phyloP scores from a whole-genome alignment of 352 stramenopile genomes.

The Phytopythium mirpurense region DNA sequence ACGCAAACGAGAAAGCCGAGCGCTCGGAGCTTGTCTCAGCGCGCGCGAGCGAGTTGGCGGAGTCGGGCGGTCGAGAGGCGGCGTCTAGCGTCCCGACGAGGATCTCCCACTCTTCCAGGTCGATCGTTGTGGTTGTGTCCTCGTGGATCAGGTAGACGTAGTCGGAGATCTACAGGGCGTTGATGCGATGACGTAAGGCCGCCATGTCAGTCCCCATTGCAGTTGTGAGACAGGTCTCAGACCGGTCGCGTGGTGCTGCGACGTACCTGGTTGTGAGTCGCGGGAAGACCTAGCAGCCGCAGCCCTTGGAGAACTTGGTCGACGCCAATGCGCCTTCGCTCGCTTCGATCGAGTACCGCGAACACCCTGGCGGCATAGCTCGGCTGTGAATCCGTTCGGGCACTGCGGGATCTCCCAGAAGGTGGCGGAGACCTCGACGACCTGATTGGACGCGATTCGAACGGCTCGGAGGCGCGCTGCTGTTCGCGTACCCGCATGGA shows the following conservation, averaged over 20 bases:
- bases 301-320: conserved; percentile 55
- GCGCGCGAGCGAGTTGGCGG: not conserved
- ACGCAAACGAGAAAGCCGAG: conserved; percentile 12
- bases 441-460: not conserved
- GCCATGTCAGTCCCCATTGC: too few relatives aligned
- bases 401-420: not conserved
- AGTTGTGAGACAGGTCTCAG: too few relatives aligned
- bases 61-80: conserved; percentile 31
- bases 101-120: conserved; percentile 61
- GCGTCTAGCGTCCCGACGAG: conserved; percentile 60
- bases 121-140: conserved; percentile 43
- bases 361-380: conserved; percentile 48
- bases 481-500: not conserved
- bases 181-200: too few relatives aligned
- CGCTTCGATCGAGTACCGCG: conserved; percentile 40
- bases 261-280: conserved; percentile 61
- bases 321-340: conserved; percentile 38
- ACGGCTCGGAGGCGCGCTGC: not conserved
- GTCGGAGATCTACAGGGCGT: conserved; percentile 45
- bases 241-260: too few relatives aligned
- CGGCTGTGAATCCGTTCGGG: conserved; percentile 9
- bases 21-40: conserved; percentile 1
- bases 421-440: not conserved
- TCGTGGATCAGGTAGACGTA: conserved; percentile 76
- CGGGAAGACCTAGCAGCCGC: conserved; percentile 39